Conservation (phyloP, 179 eudicot genomes). For the Corrigiola litoralis region DNA sequence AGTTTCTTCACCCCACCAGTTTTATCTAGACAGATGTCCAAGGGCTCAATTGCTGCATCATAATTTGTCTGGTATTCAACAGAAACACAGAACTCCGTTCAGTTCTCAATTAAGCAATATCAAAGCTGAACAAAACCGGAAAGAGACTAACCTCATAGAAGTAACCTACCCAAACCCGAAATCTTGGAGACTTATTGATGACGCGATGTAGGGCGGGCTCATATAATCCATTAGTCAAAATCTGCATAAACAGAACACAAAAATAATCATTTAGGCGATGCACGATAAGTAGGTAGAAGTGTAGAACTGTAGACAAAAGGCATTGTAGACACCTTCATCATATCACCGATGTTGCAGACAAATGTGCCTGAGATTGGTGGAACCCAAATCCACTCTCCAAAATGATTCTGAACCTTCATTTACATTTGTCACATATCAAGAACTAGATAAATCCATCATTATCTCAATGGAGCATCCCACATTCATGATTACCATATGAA, state of each 20-base stretch:
- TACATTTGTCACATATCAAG: not conserved
- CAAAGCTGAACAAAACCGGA: not conserved
- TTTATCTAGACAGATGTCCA: slow-evolving; percentile 58
- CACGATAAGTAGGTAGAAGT: no score
- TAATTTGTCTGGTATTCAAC: slow-evolving; percentile 91
- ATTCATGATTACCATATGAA: not conserved
- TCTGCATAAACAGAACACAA: slow-evolving; percentile 36
- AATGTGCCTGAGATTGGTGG: slow-evolving; percentile 87
- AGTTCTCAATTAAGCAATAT: not conserved
- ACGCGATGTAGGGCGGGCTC: slow-evolving; percentile 91
- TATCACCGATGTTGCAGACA: slow-evolving; percentile 93
- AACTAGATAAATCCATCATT: not conserved
- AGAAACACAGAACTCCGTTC: not conserved
- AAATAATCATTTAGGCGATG: not conserved
- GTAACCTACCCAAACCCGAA: slow-evolving; percentile 73
- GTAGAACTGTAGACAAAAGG: not conserved
- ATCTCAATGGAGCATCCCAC: no score
- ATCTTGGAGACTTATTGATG: slow-evolving; percentile 59
- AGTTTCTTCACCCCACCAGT: slow-evolving; percentile 62
- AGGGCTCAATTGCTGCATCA: slow-evolving; percentile 77
- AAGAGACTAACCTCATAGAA: slow-evolving; percentile 73
- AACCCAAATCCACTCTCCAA: slow-evolving; percentile 98
- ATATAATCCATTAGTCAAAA: slow-evolving; percentile 73
- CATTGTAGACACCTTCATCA: slow-evolving; percentile 62
- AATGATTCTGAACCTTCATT: slow-evolving; percentile 73